phyloP scores from a whole-genome alignment of 768 basidiomycete species.

The Suillus ampliporus region DNA sequence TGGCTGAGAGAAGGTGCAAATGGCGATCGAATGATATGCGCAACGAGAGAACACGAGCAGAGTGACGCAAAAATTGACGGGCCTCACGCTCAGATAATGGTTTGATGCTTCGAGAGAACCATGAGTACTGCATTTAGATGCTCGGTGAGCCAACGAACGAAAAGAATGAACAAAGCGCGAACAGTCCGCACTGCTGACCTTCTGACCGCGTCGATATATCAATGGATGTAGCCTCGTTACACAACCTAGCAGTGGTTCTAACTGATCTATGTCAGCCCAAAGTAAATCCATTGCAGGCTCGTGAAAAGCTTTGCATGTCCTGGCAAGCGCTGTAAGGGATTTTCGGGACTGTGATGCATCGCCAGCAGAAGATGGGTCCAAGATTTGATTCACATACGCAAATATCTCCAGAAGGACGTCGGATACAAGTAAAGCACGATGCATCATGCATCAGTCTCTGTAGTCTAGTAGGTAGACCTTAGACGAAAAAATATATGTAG shows the following conservation, averaged over 20 bases:
- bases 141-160: background rate
- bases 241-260: background rate
- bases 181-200: background rate
- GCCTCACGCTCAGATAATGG: background rate
- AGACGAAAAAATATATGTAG: too few species aligned
- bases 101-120: background rate
- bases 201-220: background rate
- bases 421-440: background rate
- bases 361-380: too few species aligned
- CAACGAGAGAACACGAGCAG: background rate
- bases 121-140: background rate
- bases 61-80: background rate
- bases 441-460: too few species aligned
- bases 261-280: background rate
- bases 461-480: too few species aligned
- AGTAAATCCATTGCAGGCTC: background rate
- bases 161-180: background rate
- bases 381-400: background rate
- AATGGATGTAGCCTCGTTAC: constrained; percentile 1
- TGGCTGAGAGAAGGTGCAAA: background rate
- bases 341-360: background rate
- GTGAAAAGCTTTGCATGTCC: background rate
- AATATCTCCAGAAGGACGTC: background rate
- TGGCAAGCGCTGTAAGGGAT: background rate
- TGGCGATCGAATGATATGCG: background rate